These are phyloP conservation scores for Mrakia blollopis DNA, from an alignment of 768 basidiomycete genomes.

Conservation along the genomic window DNA sequence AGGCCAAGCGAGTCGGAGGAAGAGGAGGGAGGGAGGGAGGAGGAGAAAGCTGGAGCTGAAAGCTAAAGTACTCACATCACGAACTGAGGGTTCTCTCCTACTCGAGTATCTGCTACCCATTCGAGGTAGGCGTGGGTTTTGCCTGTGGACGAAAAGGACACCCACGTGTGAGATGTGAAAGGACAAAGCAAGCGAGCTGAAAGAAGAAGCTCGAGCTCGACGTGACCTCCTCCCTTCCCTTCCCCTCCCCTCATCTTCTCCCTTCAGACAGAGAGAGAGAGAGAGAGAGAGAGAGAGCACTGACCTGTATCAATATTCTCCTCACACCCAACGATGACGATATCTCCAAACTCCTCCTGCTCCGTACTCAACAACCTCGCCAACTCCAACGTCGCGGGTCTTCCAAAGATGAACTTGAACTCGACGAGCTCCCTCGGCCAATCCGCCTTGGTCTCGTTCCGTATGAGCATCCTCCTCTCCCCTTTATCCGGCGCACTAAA, in stretches of 20 bases:
- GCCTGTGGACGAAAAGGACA: conserved; percentile 27
- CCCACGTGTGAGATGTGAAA: no score
- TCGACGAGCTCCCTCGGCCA: conserved; percentile 43
- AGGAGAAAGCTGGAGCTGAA: no score
- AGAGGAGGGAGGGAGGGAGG: neutral
- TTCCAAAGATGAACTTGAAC: conserved; percentile 44
- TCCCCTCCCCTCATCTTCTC: no score
- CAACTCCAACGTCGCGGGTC: conserved; percentile 38
- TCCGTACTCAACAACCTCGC: conserved; percentile 38
- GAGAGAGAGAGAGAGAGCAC: no score
- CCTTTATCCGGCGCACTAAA: conserved; percentile 42
- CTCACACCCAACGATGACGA: conserved; percentile 31
- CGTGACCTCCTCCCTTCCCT: no score
- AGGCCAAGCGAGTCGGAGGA: no score
- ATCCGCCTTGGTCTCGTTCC: conserved; percentile 36
- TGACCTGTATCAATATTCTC: conserved; percentile 42
- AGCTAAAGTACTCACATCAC: conserved; percentile 43
- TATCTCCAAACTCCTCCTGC: conserved; percentile 37
- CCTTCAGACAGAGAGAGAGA: no score
- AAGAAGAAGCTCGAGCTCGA: no score
- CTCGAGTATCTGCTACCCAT: conserved; percentile 44
- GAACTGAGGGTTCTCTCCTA: conserved; percentile 42
- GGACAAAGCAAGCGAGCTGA: no score
- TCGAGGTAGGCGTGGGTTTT: conserved; percentile 46
- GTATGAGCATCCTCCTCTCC: conserved; percentile 39